A percentile compares a stretch with the other conserved stretches of the same genome.
Conservation (phyloP, 345 rosid species). For the Gossypium australe region DNA sequence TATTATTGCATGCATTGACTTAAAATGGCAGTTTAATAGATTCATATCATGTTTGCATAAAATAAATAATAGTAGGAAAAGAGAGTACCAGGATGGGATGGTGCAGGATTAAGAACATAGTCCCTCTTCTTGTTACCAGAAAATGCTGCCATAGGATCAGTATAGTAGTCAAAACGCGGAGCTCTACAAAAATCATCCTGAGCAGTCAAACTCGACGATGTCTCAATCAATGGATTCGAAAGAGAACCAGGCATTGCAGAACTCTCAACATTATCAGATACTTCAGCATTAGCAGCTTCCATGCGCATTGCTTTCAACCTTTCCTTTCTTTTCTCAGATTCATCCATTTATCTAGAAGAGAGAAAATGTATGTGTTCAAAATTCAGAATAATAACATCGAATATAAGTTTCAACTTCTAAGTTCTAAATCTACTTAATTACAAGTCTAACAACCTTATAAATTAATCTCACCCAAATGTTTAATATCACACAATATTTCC, state of each 20-base stretch:
- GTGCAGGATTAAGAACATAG: conserved; percentile 24
- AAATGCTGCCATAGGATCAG: conserved; percentile 76
- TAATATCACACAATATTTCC: background rate
- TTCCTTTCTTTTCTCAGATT: conserved; percentile 69
- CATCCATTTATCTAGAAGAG: conserved; percentile 45
- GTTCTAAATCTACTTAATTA: background rate
- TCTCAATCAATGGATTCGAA: conserved; percentile 59
- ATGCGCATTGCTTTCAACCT: conserved; percentile 67
- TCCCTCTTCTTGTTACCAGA: conserved; percentile 47
- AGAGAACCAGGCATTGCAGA: conserved; percentile 35
- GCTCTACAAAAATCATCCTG: conserved; percentile 29
- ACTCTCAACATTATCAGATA: conserved; percentile 24
- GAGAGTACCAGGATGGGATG: conserved; percentile 31
- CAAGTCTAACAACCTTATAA: background rate
- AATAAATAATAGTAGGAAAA: background rate
- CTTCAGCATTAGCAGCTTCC: conserved; percentile 53
- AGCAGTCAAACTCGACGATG: conserved; percentile 20
- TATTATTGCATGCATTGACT: background rate
- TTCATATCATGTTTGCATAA: background rate
- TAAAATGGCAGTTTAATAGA: background rate
- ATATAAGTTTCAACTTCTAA: background rate
- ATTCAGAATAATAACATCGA: background rate
- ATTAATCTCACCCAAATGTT: background rate
- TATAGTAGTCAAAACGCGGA: conserved; percentile 69
- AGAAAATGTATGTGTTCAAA: background rate